Conservation (phyloP, 305 asterid genomes). For the Andrographis paniculata region DNA sequence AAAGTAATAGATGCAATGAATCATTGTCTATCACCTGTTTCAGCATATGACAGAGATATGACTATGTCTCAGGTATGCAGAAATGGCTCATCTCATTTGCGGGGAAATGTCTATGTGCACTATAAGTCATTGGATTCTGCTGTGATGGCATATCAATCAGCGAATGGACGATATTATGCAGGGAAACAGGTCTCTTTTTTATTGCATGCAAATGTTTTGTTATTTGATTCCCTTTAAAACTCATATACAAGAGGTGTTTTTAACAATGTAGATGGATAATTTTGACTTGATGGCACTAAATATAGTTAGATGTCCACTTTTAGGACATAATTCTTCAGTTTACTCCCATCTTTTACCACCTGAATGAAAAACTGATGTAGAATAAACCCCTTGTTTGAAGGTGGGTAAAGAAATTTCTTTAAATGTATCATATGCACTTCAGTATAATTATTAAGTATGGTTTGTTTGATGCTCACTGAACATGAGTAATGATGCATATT, state of each 20-base stretch:
- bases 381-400: too few relatives aligned
- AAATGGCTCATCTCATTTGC: slow-evolving; percentile 84
- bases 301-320: too few relatives aligned
- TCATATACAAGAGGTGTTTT: too few relatives aligned
- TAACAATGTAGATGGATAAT: too few relatives aligned
- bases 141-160: slow-evolving; percentile 56
- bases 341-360: too few relatives aligned
- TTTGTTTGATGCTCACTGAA: too few relatives aligned
- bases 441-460: too few relatives aligned
- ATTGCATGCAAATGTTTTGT: slow-evolving; percentile 15
- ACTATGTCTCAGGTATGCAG: slow-evolving; percentile 66
- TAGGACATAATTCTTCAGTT: too few relatives aligned
- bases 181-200: slow-evolving; percentile 72
- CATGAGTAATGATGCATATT: background rate
- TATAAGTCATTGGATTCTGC: slow-evolving; percentile 77
- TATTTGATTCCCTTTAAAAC: slow-evolving; percentile 11
- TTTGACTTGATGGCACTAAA: too few relatives aligned
- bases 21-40: slow-evolving; percentile 16
- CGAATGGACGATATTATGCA: slow-evolving; percentile 91
- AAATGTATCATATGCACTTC: too few relatives aligned
- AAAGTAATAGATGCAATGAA: slow-evolving; percentile 8
- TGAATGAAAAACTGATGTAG: too few relatives aligned
- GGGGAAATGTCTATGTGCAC: slow-evolving; percentile 92
- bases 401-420: too few relatives aligned
- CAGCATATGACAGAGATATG: slow-evolving; percentile 16